Evolutionary conservation across 345 rosid genomes (phyloP), one percentile per base, ranked within the genome.

Genomic region (Lumnitzera racemosa): DNA sequence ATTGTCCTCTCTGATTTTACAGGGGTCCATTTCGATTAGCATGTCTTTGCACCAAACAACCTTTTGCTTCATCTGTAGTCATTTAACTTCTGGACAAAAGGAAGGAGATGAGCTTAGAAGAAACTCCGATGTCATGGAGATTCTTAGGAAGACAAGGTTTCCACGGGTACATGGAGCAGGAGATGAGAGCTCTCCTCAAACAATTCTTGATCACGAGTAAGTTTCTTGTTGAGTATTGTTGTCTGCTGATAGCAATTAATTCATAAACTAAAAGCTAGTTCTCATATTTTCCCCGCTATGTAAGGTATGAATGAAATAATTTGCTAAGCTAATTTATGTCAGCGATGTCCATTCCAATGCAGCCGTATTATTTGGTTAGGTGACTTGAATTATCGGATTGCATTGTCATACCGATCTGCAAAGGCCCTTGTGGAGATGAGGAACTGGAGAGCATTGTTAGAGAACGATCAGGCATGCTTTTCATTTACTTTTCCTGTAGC

Each of bases 21-120:
- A 94, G 99, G 99, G 99, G 47, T 94, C 99, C 16, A 94, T 94
- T 65, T 86, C 99, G 15, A 84, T 94, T 68, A 94, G 99, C 83
- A 84, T 94, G 99, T 88, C 83, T 43, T 74, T 94, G 71, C 90
- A 94, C 74, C 90, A 83, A 67, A 90, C 99, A 23, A 94, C 83
- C 84, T 90, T 94, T 74, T 94, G 99, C 85, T 94, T 94, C 80
- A 59, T 94, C 69, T 94, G 99, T 71, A 90, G 89, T 70, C 99
- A 94, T 76, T 79, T 94, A 72, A 90, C 95, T 31, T 90, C 99
- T 12, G 99, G 97, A 52, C 96, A 94, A 80, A 94, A 88, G 86
- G 99, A 88, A 63, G 99, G 99, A 20, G 97, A 90, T 43, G 99
- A 90, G 74, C 76, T 88, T 7, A 78, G 96, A 67, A 78, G 99